Evolutionary conservation across 495 filamentous ascomycete genomes (phyloP).

Genomic region (Xylaria castorea): DNA sequence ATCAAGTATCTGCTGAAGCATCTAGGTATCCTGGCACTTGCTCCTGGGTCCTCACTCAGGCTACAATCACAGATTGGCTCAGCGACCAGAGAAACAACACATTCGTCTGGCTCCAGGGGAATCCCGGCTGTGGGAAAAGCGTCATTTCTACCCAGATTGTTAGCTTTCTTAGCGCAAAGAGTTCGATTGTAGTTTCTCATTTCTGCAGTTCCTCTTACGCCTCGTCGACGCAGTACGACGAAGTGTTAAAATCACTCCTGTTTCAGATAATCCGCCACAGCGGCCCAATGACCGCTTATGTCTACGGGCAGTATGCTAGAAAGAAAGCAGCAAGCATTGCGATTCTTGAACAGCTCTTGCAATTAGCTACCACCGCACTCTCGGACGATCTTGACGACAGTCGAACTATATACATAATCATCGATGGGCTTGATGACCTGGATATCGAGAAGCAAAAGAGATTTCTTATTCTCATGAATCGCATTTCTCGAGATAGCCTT

Average conservation of each 20-base stretch:
- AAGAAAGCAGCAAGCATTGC: constrained; percentile 28
- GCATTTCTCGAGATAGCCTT: constrained; percentile 24
- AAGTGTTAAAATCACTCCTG: constrained; percentile 41
- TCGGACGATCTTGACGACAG: constrained; percentile 23
- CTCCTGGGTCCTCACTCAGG: constrained; percentile 39
- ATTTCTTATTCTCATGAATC: constrained; percentile 35
- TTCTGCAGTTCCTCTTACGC: constrained; percentile 42
- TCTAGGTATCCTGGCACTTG: constrained; percentile 36
- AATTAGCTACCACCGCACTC: constrained; percentile 17
- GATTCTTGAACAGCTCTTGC: constrained; percentile 35
- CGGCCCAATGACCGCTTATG: constrained; percentile 36
- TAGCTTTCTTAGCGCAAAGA: constrained; percentile 29
- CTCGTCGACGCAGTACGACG: constrained; percentile 39
- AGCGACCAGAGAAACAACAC: constrained; percentile 14
- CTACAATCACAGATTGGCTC: constrained; percentile 38
- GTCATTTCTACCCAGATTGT: constrained; percentile 35
- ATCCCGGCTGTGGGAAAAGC: constrained; percentile 44
- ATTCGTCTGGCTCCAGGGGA: constrained; percentile 40
- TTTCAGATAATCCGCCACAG: constrained; percentile 36
- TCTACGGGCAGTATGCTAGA: constrained; percentile 34
- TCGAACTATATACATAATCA: constrained; percentile 30
- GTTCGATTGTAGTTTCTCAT: constrained; percentile 34
- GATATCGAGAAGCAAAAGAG: constrained; percentile 34
- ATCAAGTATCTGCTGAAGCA: constrained; percentile 30
- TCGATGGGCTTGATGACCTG: constrained; percentile 45